Conservation (phyloP, 148 eudicot genomes). For the Amaranthus hypochondriacus region DNA sequence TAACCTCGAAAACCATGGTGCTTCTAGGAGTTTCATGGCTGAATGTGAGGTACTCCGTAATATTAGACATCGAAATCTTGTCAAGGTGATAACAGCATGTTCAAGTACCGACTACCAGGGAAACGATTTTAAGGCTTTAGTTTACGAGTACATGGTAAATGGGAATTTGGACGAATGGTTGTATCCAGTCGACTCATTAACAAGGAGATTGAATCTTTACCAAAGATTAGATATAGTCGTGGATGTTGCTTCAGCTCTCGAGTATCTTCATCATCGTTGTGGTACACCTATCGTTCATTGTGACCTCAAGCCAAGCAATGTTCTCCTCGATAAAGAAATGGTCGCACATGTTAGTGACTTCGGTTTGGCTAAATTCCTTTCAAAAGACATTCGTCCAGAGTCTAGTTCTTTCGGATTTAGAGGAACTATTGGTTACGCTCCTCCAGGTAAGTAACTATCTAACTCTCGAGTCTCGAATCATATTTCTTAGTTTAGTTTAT, state of each 20-base stretch:
- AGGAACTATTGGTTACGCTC: slow-evolving; percentile 27
- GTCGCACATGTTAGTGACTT: too few relatives aligned
- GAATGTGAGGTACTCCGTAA: slow-evolving; percentile 16
- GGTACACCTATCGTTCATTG: slow-evolving; percentile 20
- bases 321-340: too few relatives aligned
- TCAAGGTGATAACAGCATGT: slow-evolving; percentile 21
- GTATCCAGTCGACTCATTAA: neutral
- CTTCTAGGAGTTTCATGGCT: slow-evolving; percentile 17
- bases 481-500: too few relatives aligned
- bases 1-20: slow-evolving; percentile 10
- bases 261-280: slow-evolving; percentile 32
- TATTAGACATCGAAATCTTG: slow-evolving; percentile 18
- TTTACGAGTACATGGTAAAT: slow-evolving; percentile 19
- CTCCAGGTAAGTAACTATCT: slow-evolving; percentile 15
- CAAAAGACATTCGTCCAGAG: neutral
- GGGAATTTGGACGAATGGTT: slow-evolving; percentile 19
- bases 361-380: slow-evolving; percentile 34
- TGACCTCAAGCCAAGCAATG: too few relatives aligned
- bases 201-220: neutral
- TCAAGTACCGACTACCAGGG: slow-evolving; percentile 20
- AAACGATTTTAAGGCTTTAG: slow-evolving; percentile 18
- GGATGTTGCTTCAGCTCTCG: slow-evolving; percentile 36
- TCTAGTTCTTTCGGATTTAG: slow-evolving; percentile 21
- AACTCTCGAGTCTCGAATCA: too few relatives aligned
- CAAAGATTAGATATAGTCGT: slow-evolving; percentile 20